Evolutionary conservation across 2,329 filamentous ascomycete species (phyloP).

Genomic region (Nemania sp.): DNA sequence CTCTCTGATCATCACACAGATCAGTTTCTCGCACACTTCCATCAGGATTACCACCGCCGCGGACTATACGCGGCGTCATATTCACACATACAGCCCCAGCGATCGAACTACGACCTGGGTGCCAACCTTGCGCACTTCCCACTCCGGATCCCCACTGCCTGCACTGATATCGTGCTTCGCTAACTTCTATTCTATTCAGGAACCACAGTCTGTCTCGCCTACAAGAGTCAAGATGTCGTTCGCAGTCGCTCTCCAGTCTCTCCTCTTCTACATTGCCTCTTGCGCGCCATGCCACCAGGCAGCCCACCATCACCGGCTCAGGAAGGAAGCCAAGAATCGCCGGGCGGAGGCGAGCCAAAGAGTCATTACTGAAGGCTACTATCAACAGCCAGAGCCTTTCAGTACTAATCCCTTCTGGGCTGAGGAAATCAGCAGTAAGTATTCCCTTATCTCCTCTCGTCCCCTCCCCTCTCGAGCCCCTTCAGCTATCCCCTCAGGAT

Average conservation of each 20-base stretch:
- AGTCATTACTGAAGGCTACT: conserved; percentile 69
- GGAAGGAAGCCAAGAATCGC: conserved; percentile 70
- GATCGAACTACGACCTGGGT: neutral
- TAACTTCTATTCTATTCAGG: neutral
- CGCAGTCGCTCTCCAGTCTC: conserved; percentile 70
- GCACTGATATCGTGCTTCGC: neutral
- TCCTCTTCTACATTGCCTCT: conserved; percentile 76
- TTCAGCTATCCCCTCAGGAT: neutral
- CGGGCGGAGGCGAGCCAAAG: conserved; percentile 66
- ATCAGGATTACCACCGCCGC: too few species aligned
- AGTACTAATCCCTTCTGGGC: conserved; percentile 88
- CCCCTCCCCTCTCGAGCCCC: too few species aligned
- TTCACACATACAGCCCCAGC: neutral
- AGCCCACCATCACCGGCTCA: conserved; percentile 70
- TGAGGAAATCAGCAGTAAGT: conserved; percentile 71
- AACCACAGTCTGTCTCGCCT: neutral
- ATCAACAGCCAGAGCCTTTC: conserved; percentile 80
- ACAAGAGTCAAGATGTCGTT: conserved; percentile 51
- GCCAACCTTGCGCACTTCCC: neutral
- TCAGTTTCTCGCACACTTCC: too few species aligned
- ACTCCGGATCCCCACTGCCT: neutral
- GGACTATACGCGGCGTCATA: too few species aligned
- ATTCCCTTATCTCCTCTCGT: neutral
- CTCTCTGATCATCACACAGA: neutral
- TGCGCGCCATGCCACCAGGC: conserved; percentile 79